Base-by-base conservation (phyloP, 129 eudicot species). In the Cynara cardunculus region DNA sequence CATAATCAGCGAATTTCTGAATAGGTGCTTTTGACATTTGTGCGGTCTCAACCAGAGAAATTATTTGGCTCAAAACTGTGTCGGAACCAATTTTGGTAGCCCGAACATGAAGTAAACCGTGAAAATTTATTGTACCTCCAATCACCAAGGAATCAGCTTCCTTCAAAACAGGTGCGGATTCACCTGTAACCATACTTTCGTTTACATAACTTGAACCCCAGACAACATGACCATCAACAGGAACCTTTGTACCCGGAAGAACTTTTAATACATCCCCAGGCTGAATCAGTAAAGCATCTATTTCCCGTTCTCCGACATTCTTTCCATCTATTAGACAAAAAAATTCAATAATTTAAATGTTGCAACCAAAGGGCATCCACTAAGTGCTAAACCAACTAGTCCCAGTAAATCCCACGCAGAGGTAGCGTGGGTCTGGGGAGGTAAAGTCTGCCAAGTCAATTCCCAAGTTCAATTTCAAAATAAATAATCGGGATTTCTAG, bases 151-250 rank as follows among this genome's bases (percentile, higher is more conserved):
- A 87, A 82, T 87, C 86, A 68, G 86, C 85, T 78, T 93, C 98
- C 88, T 96, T 96, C 71, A 82, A 70, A 73, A 89, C 97, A 59
- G 99, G 97, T 56, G 87, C 84, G 25, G 99, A 87, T 91, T 96
- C 99, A 70, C 99, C 99, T n/a, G 99, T 96, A 72, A 96, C 97
- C 99, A 96, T 92, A 79, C 99, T 91, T 89, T 96, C 99, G 73
- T 91, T 91, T 25, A 96, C 93, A 84, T 92, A 88, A 81, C 99
- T 96, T 75, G 99, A 91, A 75, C 99, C 99, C 99, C 99, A 89
- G 5, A 84, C 88, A 61, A 96, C 97, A 24, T 64, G 21, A 65
- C 97, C 99, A 87, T 96, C 99, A 30, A 87, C 92, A 14, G 99
- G 98, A 86, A 96, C 82, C 85, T 92, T 92, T 76, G 97, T 69